Base-by-base conservation (phyloP, 345 rosid species). In the Eutrema yunnanense region DNA sequence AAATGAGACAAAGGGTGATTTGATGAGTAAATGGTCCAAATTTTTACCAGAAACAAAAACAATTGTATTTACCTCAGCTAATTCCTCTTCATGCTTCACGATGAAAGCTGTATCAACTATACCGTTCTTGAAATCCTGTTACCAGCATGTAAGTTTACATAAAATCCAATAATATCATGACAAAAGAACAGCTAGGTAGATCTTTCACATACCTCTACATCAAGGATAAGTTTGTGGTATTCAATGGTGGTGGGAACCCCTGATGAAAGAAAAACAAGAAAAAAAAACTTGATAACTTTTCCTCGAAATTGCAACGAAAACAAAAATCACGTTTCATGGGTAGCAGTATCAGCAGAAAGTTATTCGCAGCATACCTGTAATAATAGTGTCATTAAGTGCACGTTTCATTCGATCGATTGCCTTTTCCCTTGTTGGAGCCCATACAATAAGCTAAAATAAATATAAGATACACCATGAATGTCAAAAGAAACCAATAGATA, bases 61-160 rank as follows among this genome's bases (percentile, higher is more conserved):
- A 27, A 16, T 4, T 37, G 12, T 33, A 42, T 78, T 79, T 80
- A 95, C 99, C 80, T 80, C 98, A 49, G 76, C 82, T 70, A 95
- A 79, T 79, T 95, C 97, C 43, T 91, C 82, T 79, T 95, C 97
- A 56, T 95, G 99, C 82, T 95, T 91, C 48, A 89, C 88, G 67
- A 95, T 91, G 84, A 95, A 95, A 54, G 99, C 93, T n/a, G 99
- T 95, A 73, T 95, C 99, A 70, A 95, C 99, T 56, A 89, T 95
- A 73, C 99, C 96, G 56, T 86, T 84, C 82, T 52, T 91, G 85
- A 95, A 95, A 83, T 91, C 99, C 99, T 95, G 84, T 64, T n/a
- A 73, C 51, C 41, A 65, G 13, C 10, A 51, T 14, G n/a, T 40
- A 36, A 49, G 6, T 54, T 22, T 41, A 58, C 22, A 63, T 19